Evolutionary conservation across 2,329 filamentous ascomycete genomes (phyloP), one percentile per base, ranked within the genome.

Genomic region (Lojkania enalia): DNA sequence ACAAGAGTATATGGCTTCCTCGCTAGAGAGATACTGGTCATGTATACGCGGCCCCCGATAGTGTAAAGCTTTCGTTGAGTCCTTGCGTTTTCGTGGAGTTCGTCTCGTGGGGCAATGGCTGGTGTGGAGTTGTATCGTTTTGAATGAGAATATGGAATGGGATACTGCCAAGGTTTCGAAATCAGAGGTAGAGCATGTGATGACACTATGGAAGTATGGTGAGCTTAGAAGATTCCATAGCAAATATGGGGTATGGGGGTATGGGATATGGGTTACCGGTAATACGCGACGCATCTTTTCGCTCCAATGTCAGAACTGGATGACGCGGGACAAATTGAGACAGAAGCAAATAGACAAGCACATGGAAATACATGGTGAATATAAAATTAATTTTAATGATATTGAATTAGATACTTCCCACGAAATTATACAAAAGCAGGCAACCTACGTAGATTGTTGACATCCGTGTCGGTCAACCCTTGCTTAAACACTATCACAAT

Each of bases 21-120:
- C 13, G 44, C 53, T 15, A 65, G 33, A 2, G 54, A 58, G n/a
- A 63, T 41, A 20, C 54, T 56, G n/a, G 55, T 56, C 51, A 65
- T 60, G 44, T 66, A 66, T 11, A 67, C 55, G 20, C 62, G 51
- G 12, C 62, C 58, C 5, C 56, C 57, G 1, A 64, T 38, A 14
- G 60, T 62, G 33, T 52, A 37, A 19, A 66, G 49, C 19, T 46
- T 29, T 37, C 61, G 53, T 29, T 58, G 48, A 21, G 55, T 32
- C 23, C 21, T 20, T 16, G 30, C 30, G 23, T 7, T n/a, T 27
- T n/a, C 23, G 7, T 7, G 7, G n/a, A n/a, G 7, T 7, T 27
- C 23, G 23, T 27, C 23, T 7, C 23, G 23, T 27, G 23, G 23
- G n/a, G 23, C 23, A n/a, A 7, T n/a, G 23, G 23, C n/a, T 27